Base-by-base conservation (phyloP, 2,329 filamentous ascomycete genomes). In the Dichotomopilus funicola region DNA sequence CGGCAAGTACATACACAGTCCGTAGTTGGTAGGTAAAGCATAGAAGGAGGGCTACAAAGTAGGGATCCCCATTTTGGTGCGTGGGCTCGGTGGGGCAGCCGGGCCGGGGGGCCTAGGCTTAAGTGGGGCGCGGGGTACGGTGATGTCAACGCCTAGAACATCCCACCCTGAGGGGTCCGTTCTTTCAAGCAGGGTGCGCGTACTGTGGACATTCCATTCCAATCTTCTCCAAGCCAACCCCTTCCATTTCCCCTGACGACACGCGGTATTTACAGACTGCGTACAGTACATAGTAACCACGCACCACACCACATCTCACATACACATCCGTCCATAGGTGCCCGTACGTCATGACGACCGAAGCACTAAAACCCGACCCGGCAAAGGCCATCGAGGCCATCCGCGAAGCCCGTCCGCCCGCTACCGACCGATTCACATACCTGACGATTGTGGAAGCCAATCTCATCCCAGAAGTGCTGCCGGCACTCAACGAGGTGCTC, bases 391-490 rank as follows among this genome's bases (percentile, higher is more conserved):
- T 78, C 51, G 66, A 72, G 64, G 73, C 76, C 36, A 74, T 81
- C 56, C 67, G 71, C 47, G 76, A 79, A 60, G 75, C 76, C 44
- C 71, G 72, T 33, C 78, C 78, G 6, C 78, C 78, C 2, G 74
- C 75, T 19, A 79, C 76, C 40, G 88, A 92, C 67, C 78, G 80
- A 60, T 80, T 91, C 65, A 90, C 87, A 27, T 92, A 91, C 69
- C 79, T 91, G 53, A 90, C 87, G 54, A 84, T 91, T 60, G 74
- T 92, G 65, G 86, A 90, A 68, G 83, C 87, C 70, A 86, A 88
- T 62, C 75, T 91, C 46, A 83, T 79, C 5, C 77, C 82, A 13
- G 82, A 85, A 57, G 77, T 86, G 58, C 74, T 92, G 44, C 85
- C 87, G 1, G 73, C 80, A 3, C 76, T 92, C 46, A 80, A 89